Percentiles rank a stretch among this genome's conserved stretches.
These are phyloP conservation scores for Hyaloscypha variabilis DNA, from an alignment of 495 filamentous ascomycete species.

Conservation along the genomic window DNA sequence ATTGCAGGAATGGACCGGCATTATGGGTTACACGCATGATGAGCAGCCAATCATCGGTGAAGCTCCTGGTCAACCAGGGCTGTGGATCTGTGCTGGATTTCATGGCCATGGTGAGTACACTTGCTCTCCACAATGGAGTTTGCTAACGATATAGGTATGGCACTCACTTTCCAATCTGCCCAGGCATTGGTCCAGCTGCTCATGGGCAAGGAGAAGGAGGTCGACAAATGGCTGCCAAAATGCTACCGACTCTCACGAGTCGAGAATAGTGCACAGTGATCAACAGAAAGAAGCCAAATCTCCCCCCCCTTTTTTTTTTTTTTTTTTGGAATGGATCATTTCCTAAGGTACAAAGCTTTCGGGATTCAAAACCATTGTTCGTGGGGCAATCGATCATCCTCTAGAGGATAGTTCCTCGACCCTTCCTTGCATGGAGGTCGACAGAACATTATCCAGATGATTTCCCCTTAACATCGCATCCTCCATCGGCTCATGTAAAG, in stretches of 20 bases:
- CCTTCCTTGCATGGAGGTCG: too few relatives aligned
- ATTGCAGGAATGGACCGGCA: constrained; percentile 55
- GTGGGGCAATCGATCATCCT: too few relatives aligned
- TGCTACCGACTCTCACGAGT: constrained; percentile 14
- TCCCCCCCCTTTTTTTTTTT: too few relatives aligned
- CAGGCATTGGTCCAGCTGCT: constrained; percentile 13
- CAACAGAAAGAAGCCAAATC: too few relatives aligned
- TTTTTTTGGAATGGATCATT: too few relatives aligned
- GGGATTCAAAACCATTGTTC: too few relatives aligned
- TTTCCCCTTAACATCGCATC: too few relatives aligned
- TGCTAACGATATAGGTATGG: constrained; percentile 12
- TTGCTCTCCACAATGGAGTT: not conserved
- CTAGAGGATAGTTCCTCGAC: too few relatives aligned
- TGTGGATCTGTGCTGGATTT: constrained; percentile 50
- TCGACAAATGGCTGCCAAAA: constrained; percentile 14
- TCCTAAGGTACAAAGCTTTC: too few relatives aligned
- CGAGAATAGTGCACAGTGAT: too few relatives aligned
- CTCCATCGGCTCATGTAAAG: too few relatives aligned
- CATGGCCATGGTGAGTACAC: constrained; percentile 45
- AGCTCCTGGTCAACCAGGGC: constrained; percentile 44
- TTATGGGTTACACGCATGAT: constrained; percentile 46
- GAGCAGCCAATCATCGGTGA: constrained; percentile 40
- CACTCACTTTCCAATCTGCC: constrained; percentile 12
- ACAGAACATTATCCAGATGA: too few relatives aligned
- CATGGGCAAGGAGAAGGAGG: constrained; percentile 9